Evolutionary conservation across 805 yeast genomes (phyloP).

Genomic region (Nakazawaea ishiwadae): DNA sequence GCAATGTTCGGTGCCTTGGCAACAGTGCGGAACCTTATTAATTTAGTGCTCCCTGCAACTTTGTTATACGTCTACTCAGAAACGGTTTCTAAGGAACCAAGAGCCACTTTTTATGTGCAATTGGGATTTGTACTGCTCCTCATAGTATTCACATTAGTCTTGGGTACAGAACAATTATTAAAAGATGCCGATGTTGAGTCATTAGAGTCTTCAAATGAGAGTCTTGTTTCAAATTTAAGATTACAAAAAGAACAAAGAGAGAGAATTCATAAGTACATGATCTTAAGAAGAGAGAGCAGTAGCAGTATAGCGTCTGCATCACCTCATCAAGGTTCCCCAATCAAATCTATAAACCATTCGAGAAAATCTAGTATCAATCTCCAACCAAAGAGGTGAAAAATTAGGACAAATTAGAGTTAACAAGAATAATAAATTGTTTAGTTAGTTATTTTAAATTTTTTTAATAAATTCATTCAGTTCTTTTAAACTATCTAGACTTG

Average conservation of each 20-base stretch:
- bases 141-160: neutral
- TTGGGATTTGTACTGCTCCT: conserved; percentile 7
- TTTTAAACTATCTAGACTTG: too few species aligned
- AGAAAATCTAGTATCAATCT: neutral
- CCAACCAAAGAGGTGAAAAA: neutral
- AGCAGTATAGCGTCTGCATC: neutral
- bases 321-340: neutral
- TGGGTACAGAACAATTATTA: conserved; percentile 2
- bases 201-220: neutral
- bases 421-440: too few species aligned
- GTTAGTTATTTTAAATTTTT: too few species aligned
- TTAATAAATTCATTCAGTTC: too few species aligned
- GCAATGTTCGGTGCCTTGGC: conserved; percentile 73
- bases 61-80: conserved; percentile 43
- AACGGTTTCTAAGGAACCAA: conserved; percentile 36
- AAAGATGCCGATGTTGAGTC: neutral
- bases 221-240: neutral
- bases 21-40: conserved; percentile 46
- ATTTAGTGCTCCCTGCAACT: conserved; percentile 45
- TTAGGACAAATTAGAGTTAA: too few species aligned
- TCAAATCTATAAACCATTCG: conserved; percentile 14
- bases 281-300: conserved; percentile 5
- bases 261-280: conserved; percentile 8
- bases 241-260: conserved; percentile 12
- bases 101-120: conserved; percentile 26